These are phyloP conservation scores for Neoboletus brunneissimus DNA, from an alignment of 768 basidiomycete species.

Conservation along the genomic window DNA sequence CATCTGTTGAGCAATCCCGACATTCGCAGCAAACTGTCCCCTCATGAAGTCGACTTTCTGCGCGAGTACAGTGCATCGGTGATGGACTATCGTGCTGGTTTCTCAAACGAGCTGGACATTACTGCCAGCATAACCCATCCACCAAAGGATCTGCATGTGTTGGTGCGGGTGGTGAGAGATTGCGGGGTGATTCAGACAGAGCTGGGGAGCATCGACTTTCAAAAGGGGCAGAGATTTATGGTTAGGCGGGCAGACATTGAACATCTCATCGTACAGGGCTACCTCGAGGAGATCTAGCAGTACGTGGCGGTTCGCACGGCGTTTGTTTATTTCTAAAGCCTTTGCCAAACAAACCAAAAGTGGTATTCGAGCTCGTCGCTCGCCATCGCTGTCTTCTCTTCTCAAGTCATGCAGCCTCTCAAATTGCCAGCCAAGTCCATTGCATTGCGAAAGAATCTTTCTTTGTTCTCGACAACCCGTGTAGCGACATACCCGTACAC, in stretches of 20 bases:
- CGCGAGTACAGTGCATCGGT: slow-evolving; percentile 76
- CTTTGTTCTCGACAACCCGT: background rate
- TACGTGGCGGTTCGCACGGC: background rate
- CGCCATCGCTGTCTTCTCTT: background rate
- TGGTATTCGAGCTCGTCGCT: background rate
- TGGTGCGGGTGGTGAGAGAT: slow-evolving; percentile 83
- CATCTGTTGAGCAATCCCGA: slow-evolving; percentile 71
- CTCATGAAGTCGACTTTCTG: slow-evolving; percentile 82
- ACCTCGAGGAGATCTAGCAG: slow-evolving; percentile 75
- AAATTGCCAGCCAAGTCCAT: background rate
- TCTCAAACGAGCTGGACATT: slow-evolving; percentile 84
- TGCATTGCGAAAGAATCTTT: background rate
- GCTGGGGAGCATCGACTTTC: slow-evolving; percentile 85
- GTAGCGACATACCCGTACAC: background rate
- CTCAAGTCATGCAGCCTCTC: slow-evolving; percentile 14
- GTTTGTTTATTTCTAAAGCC: slow-evolving; percentile 23
- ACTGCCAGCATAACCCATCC: slow-evolving; percentile 78
- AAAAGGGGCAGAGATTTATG: slow-evolving; percentile 86
- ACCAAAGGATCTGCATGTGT: slow-evolving; percentile 86
- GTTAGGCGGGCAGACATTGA: slow-evolving; percentile 88
- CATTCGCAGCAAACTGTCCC: slow-evolving; percentile 69
- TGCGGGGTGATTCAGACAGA: slow-evolving; percentile 93
- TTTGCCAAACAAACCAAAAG: slow-evolving; percentile 25
- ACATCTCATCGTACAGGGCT: slow-evolving; percentile 90
- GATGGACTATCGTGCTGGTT: slow-evolving; percentile 81